A percentile compares a stretch with the other conserved stretches of the same genome.
Conservation (phyloP, 148 eudicot species). For the Amaranthus palmeri region DNA sequence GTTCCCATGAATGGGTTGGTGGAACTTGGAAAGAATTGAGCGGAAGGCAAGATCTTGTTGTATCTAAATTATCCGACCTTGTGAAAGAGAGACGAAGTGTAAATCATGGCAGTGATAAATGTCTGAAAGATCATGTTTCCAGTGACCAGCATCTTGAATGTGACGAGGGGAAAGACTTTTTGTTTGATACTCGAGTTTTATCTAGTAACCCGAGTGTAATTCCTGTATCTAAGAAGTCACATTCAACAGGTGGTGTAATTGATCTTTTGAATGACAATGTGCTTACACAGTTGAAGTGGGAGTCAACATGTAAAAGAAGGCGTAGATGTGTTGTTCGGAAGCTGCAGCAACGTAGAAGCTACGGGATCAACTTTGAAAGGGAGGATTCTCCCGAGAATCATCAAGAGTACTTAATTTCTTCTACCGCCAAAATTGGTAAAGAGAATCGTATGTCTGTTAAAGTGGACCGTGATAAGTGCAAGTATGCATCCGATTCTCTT, state of each 20-base stretch:
- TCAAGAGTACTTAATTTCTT: slow-evolving; percentile 18
- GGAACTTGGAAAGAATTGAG: slow-evolving; percentile 52
- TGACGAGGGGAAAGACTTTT: slow-evolving; percentile 13
- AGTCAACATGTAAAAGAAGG: slow-evolving; percentile 49
- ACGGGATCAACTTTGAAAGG: slow-evolving; percentile 17
- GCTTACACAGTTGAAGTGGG: slow-evolving; percentile 62
- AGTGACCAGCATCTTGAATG: slow-evolving; percentile 1
- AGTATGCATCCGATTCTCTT: slow-evolving; percentile 41
- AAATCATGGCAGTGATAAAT: neutral
- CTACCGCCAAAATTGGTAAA: slow-evolving; percentile 26
- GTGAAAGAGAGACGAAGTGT: neutral
- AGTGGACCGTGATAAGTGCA: slow-evolving; percentile 63
- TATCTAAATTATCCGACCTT: slow-evolving; percentile 22
- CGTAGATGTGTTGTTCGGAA: slow-evolving; percentile 35
- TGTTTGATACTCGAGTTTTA: neutral
- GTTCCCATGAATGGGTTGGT: slow-evolving; percentile 76
- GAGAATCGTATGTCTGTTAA: slow-evolving; percentile 26
- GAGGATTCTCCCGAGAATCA: slow-evolving; percentile 3
- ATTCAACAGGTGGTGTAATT: slow-evolving; percentile 10
- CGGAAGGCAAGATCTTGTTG: slow-evolving; percentile 51
- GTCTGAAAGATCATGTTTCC: neutral
- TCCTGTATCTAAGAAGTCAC: neutral
- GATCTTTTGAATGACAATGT: slow-evolving; percentile 54
- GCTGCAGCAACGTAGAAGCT: slow-evolving; percentile 14
- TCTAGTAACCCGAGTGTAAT: neutral